Base-by-base conservation (phyloP, 805 yeast genomes). In the Komagataella populi region DNA sequence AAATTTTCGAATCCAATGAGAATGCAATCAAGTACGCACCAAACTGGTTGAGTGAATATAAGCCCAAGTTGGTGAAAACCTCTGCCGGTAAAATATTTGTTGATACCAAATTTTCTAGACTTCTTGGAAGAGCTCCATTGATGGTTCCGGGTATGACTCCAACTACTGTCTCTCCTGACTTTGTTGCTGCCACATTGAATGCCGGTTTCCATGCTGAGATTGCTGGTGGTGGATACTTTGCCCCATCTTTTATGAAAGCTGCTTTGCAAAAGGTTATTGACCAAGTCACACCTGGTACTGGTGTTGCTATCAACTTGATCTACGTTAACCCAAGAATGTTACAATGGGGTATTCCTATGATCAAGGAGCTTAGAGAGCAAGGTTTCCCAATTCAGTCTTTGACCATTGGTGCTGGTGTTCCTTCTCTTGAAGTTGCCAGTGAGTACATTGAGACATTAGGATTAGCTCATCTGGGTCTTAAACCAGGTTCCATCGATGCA, bases 131-230 rank as follows among this genome's bases (percentile, higher is more conserved):
- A 70, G 90, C 99, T 55, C 99, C 99, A 54, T 72, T 93, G 59
- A 84, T 95, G 84, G 93, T 93, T 59, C 96, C 99, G 44, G 99
- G 99, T 73, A 93, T 93, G 99, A 93, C 99, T 45, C 99, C 99
- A 65, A 81, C 96, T 47, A 93, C 99, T 36, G 97, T 90, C 52
- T 84, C 87, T 58, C 93, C 98, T 48, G 90, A 87, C 55, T 90
- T 93, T 61, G 95, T 93, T 53, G 84, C 96, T 55, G 95, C 96
- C 36, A 84, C 97, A 24, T 77, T 90, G 63, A 89, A 90, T 65
- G 89, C 98, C 49, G 99, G 99, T 55, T 93, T 90, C 73, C 96
- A 88, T 65, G 88, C 91, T 62, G 99, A 93, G 74, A 77, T 93
- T 63, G 99, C 96, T 49, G 99, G 99, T 69, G 99, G 99, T 77